phyloP scores from a whole-genome alignment of 2,329 filamentous ascomycete species.

The Fusarium brevicatenulatum region DNA sequence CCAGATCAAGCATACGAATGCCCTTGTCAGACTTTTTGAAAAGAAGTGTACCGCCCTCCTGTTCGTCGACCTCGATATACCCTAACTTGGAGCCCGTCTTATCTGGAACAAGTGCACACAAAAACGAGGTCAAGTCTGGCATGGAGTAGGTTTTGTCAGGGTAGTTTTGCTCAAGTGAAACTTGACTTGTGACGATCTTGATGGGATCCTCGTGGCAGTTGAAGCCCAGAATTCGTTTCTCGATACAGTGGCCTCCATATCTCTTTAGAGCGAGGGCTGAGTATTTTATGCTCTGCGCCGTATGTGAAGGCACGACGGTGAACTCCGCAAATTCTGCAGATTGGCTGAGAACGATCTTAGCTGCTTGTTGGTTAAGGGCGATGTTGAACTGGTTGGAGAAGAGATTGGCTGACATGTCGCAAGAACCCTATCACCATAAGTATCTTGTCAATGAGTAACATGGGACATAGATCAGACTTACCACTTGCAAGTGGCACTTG shows the following conservation, averaged over 20 bases:
- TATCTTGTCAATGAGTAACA: neutral
- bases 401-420: slow-evolving; percentile 35
- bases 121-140: slow-evolving; percentile 37
- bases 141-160: slow-evolving; percentile 25
- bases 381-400: slow-evolving; percentile 42
- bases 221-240: slow-evolving; percentile 37
- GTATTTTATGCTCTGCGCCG: slow-evolving; percentile 39
- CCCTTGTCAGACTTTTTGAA: slow-evolving; percentile 23
- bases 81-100: slow-evolving; percentile 8
- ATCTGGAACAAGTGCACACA: slow-evolving; percentile 23
- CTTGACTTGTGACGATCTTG: slow-evolving; percentile 29
- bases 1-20: slow-evolving; percentile 35
- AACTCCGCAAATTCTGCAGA: slow-evolving; percentile 30
- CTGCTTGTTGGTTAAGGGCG: slow-evolving; percentile 33
- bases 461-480: neutral
- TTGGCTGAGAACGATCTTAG: slow-evolving; percentile 26
- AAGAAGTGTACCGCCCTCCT: slow-evolving; percentile 28
- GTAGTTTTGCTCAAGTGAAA: slow-evolving; percentile 32
- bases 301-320: slow-evolving; percentile 39
- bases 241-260: slow-evolving; percentile 26
- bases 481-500: slow-evolving; percentile 36
- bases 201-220: slow-evolving; percentile 38
- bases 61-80: slow-evolving; percentile 15
- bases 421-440: slow-evolving; percentile 31
- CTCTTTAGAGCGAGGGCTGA: slow-evolving; percentile 21